Percentiles rank a stretch among this genome's conserved stretches.
phyloP scores from a whole-genome alignment of 2,329 filamentous ascomycete species.

The Pseudogymnoascus sp. region DNA sequence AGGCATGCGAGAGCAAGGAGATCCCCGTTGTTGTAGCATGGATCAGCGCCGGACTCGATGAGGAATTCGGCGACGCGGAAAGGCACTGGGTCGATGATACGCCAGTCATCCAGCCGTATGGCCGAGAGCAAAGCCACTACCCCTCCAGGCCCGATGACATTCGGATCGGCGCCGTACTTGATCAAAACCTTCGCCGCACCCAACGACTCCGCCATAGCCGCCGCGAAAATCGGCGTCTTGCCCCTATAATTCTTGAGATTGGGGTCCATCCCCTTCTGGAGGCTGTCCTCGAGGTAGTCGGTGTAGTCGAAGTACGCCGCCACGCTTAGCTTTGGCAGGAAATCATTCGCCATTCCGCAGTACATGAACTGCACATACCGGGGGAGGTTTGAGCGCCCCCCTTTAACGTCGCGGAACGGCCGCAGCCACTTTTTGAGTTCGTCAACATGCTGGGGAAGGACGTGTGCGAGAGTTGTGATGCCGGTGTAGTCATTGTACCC shows the following conservation, averaged over 20 bases:
- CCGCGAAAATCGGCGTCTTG: neutral
- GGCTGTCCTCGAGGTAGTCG: neutral
- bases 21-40: neutral
- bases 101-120: neutral
- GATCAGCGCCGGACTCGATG: neutral
- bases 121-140: neutral
- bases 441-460: neutral
- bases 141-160: neutral
- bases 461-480: neutral
- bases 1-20: neutral
- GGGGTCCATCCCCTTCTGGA: neutral
- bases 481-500: neutral
- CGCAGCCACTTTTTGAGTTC: neutral
- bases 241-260: neutral
- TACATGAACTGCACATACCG: neutral
- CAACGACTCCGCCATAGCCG: neutral
- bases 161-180: neutral
- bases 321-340: neutral
- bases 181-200: neutral
- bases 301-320: neutral
- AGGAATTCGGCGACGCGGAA: neutral
- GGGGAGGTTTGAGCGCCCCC: neutral
- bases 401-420: neutral
- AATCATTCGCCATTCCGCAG: neutral
- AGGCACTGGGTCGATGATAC: neutral